Evolutionary conservation across 371 early-diverging fungal species (phyloP), one percentile per base, ranked within the genome.

Genomic region (Mucor irregularis): DNA sequence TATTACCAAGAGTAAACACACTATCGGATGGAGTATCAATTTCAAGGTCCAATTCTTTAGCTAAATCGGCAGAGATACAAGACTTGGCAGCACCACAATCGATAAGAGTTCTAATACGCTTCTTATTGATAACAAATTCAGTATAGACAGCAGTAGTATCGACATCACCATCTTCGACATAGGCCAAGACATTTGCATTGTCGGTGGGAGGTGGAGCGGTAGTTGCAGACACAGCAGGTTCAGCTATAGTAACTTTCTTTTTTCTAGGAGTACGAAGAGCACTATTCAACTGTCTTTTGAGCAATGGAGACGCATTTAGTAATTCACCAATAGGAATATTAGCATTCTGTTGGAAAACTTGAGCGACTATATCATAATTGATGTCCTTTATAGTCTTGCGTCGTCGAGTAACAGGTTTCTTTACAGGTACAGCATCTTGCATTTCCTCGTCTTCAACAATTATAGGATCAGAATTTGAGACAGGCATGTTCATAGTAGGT

Each of bases 61-160:
- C 40, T 21, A 47, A 6, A 11, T 24, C 24, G 17, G 34, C 19
- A 0, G 56, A 55, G 3, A 55, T 55, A 26, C 33, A 34, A 0
- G 56, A 38, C 21, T 38, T 55, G 0, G 47, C 35, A 21, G 46
- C 33, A 2, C 56, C 56, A 17, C 38, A 37, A 22, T 55, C 56
- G 2, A 55, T 4, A 11, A 55, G 19, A 0, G 34, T 26, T 22
- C 16, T 30, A n/a, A 44, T 16, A 10, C 9, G 25, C 2, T 6
- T 16, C 6, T 50, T n/a, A 1, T 17, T 17, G 10, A 50, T 38
- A 26, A 16, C 25, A 14, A 50, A 22, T 2, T 51, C 29, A 0
- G 52, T 21, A 25, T 51, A 51, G 0, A 40, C 30, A 0, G 52
- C 52, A 11, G 52, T 51, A 11, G 52, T 51, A 29, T 51, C 26